A percentile compares a stretch with the other conserved stretches of the same genome.
Evolutionary conservation across 306 rosid genomes (phyloP).

Genomic region (Inga oerstediana): DNA sequence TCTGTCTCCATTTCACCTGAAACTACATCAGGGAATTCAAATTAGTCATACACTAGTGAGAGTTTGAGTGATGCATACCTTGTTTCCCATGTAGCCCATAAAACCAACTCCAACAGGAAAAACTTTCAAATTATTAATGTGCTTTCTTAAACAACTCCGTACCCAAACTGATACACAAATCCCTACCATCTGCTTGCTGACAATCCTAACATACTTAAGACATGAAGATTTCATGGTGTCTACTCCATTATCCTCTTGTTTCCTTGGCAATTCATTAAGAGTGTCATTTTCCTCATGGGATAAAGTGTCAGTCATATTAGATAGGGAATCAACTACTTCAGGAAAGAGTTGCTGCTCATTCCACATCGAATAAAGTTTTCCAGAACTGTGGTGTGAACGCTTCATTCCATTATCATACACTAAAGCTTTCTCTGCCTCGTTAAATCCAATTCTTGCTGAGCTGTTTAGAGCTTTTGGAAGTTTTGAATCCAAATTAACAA

Average conservation of each 20-base stretch:
- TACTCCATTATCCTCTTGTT: constrained; percentile 27
- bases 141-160: constrained; percentile 81
- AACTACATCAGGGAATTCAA: neutral
- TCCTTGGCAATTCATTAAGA: constrained; percentile 47
- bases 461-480: constrained; percentile 69
- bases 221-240: constrained; percentile 30
- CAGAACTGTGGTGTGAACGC: constrained; percentile 65
- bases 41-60: neutral
- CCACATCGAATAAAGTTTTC: constrained; percentile 56
- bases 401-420: constrained; percentile 43
- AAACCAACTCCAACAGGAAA: constrained; percentile 93
- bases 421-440: constrained; percentile 44
- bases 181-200: constrained; percentile 99
- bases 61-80: constrained; percentile 48
- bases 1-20: too few species aligned
- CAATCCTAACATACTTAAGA: constrained; percentile 66
- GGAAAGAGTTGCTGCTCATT: constrained; percentile 47
- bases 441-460: constrained; percentile 63
- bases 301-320: constrained; percentile 43
- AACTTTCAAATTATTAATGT: constrained; percentile 79
- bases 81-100: constrained; percentile 99
- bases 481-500: constrained; percentile 53
- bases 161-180: constrained; percentile 92
- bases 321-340: constrained; percentile 46
- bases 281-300: constrained; percentile 65